Percentiles rank a stretch among this genome's conserved stretches.
Evolutionary conservation across 116 monocot genomes (phyloP).

Genomic region (Trichopus zeylanicus): DNA sequence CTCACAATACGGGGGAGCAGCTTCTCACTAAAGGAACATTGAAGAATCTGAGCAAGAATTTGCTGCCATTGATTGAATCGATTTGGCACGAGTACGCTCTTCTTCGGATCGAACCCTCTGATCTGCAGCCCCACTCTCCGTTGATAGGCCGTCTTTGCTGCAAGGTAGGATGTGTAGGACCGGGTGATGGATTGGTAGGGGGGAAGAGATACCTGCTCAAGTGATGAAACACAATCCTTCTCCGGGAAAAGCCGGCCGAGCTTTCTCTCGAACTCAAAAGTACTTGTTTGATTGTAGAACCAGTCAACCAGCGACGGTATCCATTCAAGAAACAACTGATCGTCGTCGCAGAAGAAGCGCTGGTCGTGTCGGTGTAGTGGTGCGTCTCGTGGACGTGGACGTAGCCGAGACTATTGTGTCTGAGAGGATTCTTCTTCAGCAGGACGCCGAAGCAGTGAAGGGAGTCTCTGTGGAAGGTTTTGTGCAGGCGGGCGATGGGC

Average conservation of each 20-base stretch:
- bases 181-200: conserved; percentile 34
- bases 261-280: conserved; percentile 26
- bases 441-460: no score
- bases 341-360: conserved; percentile 42
- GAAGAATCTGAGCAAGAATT: conserved; percentile 23
- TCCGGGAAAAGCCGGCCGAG: conserved; percentile 33
- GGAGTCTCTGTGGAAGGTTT: not conserved
- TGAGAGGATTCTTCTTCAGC: no score
- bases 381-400: conserved; percentile 25
- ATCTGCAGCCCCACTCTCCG: conserved; percentile 46
- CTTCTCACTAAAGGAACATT: conserved; percentile 16
- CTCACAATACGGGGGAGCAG: conserved; percentile 11
- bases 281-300: conserved; percentile 28
- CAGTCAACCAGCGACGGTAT: conserved; percentile 44
- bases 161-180: conserved; percentile 34
- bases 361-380: conserved; percentile 20
- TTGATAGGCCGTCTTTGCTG: conserved; percentile 19
- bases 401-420: conserved; percentile 7
- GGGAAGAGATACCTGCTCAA: conserved; percentile 53
- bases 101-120: conserved; percentile 15
- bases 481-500: conserved; percentile 16
- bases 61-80: conserved; percentile 13
- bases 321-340: conserved; percentile 18
- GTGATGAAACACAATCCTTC: conserved; percentile 52
- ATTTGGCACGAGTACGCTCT: not conserved